Percentiles rank a stretch among this genome's conserved stretches.
Evolutionary conservation across 495 filamentous ascomycete species (phyloP).

Genomic region (Immersiella caudata): DNA sequence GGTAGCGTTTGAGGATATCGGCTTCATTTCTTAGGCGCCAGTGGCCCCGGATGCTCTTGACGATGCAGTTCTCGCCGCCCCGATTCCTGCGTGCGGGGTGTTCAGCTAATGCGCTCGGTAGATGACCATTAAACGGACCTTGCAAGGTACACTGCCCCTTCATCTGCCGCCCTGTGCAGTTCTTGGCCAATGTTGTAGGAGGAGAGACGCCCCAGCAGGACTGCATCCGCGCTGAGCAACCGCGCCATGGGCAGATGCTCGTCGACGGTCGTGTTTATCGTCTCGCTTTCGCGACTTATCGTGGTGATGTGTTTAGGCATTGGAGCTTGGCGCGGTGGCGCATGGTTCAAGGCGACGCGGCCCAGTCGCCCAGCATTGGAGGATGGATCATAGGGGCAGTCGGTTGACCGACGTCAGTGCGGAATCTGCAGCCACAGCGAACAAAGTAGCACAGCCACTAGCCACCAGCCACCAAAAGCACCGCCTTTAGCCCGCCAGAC

Average conservation of each 20-base stretch:
- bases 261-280: conserved; percentile 22
- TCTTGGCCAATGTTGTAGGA: conserved; percentile 25
- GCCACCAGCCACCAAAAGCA: too few species aligned
- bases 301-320: conserved; percentile 6
- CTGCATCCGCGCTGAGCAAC: conserved; percentile 20
- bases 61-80: conserved; percentile 36
- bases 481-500: too few species aligned
- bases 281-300: conserved; percentile 21
- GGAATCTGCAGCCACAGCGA: too few species aligned
- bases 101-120: conserved; percentile 15
- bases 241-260: conserved; percentile 19
- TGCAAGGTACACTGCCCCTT: conserved; percentile 43
- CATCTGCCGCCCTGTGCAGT: conserved; percentile 25
- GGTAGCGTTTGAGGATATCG: conserved; percentile 47
- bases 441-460: background rate
- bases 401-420: too few species aligned
- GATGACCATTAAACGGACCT: conserved; percentile 32
- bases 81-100: conserved; percentile 29
- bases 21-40: conserved; percentile 47
- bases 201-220: conserved; percentile 26
- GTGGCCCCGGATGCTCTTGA: conserved; percentile 43
- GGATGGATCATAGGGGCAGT: too few species aligned
- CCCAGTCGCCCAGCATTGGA: too few species aligned
- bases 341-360: conserved; percentile 4
- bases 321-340: conserved; percentile 15